Evolutionary conservation across 2,329 filamentous ascomycete species (phyloP), one percentile per base, ranked within the genome.

Genomic region (Chaetomium strumarium): DNA sequence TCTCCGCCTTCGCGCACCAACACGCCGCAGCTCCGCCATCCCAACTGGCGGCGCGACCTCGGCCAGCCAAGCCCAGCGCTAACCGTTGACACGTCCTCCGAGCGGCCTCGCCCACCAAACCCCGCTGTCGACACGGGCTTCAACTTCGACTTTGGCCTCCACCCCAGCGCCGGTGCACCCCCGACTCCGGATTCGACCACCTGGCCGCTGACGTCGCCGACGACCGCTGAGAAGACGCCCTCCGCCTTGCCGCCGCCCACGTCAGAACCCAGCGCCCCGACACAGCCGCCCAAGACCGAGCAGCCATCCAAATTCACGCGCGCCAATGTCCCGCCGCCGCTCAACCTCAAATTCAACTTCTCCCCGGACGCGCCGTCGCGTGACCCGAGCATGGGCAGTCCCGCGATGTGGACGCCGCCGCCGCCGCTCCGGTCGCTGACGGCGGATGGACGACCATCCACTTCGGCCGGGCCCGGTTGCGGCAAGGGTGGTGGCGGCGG

Each of bases 281-380:
- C 34, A 7, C 44, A 45, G 20, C 34, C 31, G 40, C 38, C 38
- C 17, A 42, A 39, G 13, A 20, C 17, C 8, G 10, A 44, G 12
- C 34, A 36, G n/a, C 30, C 48, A 29, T 31, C 45, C 19, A 46
- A 42, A 31, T 52, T 57, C 50, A 46, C 51, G 44, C 53, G 48
- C 31, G 40, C 48, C 44, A 46, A 55, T 38, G 52, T 57, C 17
- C 62, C 62, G 8, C 56, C 62, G 2, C 60, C 60, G 10, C 58
- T 64, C 16, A 60, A 55, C 19, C 57, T 64, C 17, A 59, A 55
- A 17, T 64, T 64, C 42, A 55, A 64, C 50, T 63, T 64, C 44
- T 58, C 56, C 5, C 49, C 58, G 2, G 53, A 60, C 36, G 62
- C 58, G 1, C 58, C 56, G 20, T 60, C 59, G 14, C 62, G 62